Base-by-base conservation (phyloP, 1,284 basidiomycete genomes). In the Taiwanofungus camphoratus region DNA sequence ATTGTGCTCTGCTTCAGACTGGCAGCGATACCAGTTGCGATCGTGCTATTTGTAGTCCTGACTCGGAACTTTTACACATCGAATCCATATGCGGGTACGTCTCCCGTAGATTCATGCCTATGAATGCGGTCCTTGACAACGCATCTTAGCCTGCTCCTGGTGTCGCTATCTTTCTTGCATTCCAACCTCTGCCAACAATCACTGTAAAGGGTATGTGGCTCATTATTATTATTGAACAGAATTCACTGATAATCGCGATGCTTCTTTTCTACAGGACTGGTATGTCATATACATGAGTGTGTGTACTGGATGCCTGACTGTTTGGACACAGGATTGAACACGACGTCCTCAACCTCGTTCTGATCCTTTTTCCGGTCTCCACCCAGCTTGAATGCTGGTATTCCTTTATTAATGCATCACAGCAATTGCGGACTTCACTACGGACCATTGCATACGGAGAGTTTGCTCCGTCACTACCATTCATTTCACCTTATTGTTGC, bases 161-260 rank as follows among this genome's bases (percentile, higher is more conserved):
- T 98, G 95, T 60, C 77, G 91, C 41, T 95, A 91, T 63, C 64
- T 95, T 3, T 91, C 87, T 1, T 95, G 92, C 55, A 82, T 92
- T 59, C 92, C 92, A 1, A 85, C 82, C 3, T 65, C 69, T 29
- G 66, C 77, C 2, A 94, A 94, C 57, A 79, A 89, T 53, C 69
- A 83, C 49, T 93, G 90, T 57, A 68, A 83, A 68, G 91, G 88
- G 65, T 69, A 50, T 34, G 66, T 62, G 3, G 37, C 23, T 20
- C 4, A 19, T 20, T 5, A 11, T 47, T 40, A 16, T 31, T 30
- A 18, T 15, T 27, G 16, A n/a, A 26, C 30, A 23, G 3, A 21
- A 21, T 18, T 8, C 3, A 37, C 19, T 8, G 18, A 15, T n/a
- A 6, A 7, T 12, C n/a, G 32, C 22, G 15, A 1, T 23, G 12